Evolutionary conservation across 495 filamentous ascomycete species (phyloP), one percentile per base, ranked within the genome.

Genomic region (Beverwykella pulmonaria): DNA sequence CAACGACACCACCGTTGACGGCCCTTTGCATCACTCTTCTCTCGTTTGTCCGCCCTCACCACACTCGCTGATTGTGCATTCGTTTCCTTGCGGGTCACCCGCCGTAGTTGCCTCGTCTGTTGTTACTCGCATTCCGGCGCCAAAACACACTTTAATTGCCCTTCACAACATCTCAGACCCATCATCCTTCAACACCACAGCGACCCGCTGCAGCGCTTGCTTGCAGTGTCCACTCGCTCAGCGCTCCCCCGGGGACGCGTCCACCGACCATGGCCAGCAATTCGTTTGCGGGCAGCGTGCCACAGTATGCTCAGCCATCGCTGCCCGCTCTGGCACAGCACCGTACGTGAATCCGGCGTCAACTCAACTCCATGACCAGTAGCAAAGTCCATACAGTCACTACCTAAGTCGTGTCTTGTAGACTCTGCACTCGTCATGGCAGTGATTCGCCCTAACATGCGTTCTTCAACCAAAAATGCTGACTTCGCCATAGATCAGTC

Each of bases 241-340:
- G 63, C 72, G 70, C 64, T 71, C 72, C 72, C 64, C 52, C 29
- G 66, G 72, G 72, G 72, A 74, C 72, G 72, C 72, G 58, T 68
- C 54, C 22, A 9, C 22, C 46, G n/a, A 68, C 52, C 44, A 77
- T 76, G 74, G 65, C 74, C 47, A 53, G 41, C 67, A 54, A 65
- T 44, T 59, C 53, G 8, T 68, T 65, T 30, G 46, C 58, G 56
- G 64, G 66, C 61, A 57, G 57, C 53, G 53, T 59, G 19, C 72
- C 71, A 32, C 86, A 72, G 85, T 90, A 97, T 76, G 88, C 89
- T n/a, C 92, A 97, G 75, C 83, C 92, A 36, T 97, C 93, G 32
- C 82, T 98, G 46, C 91, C 92, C 30, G 87, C 92, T 27, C 80
- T 98, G 58, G 94, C 94, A 32, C 82, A 88, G 34, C 94, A 98